phyloP scores from a whole-genome alignment of 1,139 yeast species.

The Hyphopichia burtonii region DNA sequence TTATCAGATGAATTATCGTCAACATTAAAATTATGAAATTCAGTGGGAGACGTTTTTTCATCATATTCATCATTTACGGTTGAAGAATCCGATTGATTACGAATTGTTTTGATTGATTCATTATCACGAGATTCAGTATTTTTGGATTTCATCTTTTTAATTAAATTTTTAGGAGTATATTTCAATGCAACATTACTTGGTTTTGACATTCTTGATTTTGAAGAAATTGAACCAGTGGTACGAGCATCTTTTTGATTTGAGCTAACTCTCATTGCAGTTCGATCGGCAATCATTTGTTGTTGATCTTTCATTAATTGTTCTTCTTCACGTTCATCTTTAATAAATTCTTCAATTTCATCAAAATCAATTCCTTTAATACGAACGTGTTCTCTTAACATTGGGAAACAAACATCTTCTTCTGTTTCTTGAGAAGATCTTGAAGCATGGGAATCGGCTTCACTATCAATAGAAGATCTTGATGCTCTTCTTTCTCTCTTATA shows the following conservation, averaged over 20 bases:
- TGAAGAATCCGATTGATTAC: conserved; percentile 25
- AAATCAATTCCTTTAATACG: conserved; percentile 75
- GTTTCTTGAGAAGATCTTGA: conserved; percentile 79
- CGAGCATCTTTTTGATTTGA: conserved; percentile 17
- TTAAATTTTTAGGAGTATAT: conserved; percentile 53
- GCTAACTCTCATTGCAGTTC: conserved; percentile 24
- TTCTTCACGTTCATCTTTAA: conserved; percentile 49
- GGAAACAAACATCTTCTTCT: conserved; percentile 97
- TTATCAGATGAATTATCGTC: conserved; percentile 20
- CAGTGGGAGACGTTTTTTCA: conserved; percentile 9
- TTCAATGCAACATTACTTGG: conserved; percentile 52
- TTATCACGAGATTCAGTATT: conserved; percentile 3
- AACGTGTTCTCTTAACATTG: conserved; percentile 75
- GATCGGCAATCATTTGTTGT: conserved; percentile 30
- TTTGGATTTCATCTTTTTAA: conserved; percentile 14
- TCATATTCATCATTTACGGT: conserved; percentile 20
- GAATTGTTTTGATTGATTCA: conserved; percentile 7
- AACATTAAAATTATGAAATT: conserved; percentile 3
- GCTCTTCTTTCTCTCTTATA: conserved; percentile 27
- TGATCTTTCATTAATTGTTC: conserved; percentile 25
- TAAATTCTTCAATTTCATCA: conserved; percentile 75
- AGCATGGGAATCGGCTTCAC: conserved; percentile 69
- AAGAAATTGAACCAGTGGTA: conserved; percentile 23
- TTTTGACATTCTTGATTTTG: conserved; percentile 9
- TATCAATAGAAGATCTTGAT: conserved; percentile 45